Evolutionary conservation across 2,329 filamentous ascomycete species (phyloP).

Genomic region (Hymenoscyphus salicellus): DNA sequence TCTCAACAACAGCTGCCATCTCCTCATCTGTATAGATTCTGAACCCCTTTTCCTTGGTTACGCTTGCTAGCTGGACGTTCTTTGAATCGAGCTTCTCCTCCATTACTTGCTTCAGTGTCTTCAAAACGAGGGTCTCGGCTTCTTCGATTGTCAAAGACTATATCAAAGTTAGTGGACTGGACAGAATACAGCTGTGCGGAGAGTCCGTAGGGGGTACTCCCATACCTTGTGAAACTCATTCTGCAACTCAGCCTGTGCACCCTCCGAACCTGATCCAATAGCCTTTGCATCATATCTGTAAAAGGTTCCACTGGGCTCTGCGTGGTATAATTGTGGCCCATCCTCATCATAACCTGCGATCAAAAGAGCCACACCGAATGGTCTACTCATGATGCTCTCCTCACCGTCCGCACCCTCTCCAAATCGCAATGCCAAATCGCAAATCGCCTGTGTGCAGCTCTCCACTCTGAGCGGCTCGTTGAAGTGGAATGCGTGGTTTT

Average conservation of each 20-base stretch:
- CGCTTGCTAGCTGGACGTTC: conserved; percentile 96
- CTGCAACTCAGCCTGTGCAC: conserved; percentile 94
- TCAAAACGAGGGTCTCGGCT: conserved; percentile 90
- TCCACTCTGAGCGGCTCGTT: conserved; percentile 92
- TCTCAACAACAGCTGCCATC: conserved; percentile 89
- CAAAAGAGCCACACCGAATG: conserved; percentile 92
- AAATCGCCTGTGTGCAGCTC: conserved; percentile 98
- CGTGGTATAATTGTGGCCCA: conserved; percentile 94
- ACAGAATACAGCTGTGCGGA: background rate
- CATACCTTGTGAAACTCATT: conserved; percentile 92
- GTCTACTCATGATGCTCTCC: conserved; percentile 97
- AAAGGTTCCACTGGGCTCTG: conserved; percentile 95
- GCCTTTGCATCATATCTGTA: conserved; percentile 99
- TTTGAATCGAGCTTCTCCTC: conserved; percentile 99
- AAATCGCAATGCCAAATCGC: conserved; percentile 91
- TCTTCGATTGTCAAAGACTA: conserved; percentile 86
- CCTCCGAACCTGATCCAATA: conserved; percentile 95
- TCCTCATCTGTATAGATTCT: conserved; percentile 97
- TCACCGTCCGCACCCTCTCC: conserved; percentile 96
- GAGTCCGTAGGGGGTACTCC: background rate
- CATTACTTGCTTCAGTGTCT: conserved; percentile 99
- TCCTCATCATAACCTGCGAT: conserved; percentile 98
- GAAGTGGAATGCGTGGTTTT: conserved; percentile 98
- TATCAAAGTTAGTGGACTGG: conserved; percentile 22
- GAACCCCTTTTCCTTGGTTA: conserved; percentile 97